Conservation (phyloP, 176 grass and related monocot species). For the Microstegium vimineum region DNA sequence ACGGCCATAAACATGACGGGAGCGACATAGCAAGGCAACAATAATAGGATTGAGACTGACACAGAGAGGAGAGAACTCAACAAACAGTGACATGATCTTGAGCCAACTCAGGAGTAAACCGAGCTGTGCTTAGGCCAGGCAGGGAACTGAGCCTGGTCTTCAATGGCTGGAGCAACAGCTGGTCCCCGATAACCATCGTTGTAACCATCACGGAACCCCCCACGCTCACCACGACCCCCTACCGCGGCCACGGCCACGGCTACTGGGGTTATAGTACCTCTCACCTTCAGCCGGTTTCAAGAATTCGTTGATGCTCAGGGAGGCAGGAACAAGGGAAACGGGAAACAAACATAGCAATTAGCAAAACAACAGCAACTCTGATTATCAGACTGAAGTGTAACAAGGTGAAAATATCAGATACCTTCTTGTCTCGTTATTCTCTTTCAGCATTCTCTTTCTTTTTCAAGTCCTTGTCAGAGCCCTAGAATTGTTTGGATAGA, state of each 20-base stretch:
- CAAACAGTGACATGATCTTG: neutral
- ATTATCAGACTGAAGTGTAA: neutral
- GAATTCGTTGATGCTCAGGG: slow-evolving; percentile 74
- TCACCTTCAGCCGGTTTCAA: slow-evolving; percentile 76
- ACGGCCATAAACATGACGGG: neutral
- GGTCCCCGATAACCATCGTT: neutral
- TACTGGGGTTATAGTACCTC: slow-evolving; percentile 27
- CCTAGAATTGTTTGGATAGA: slow-evolving; percentile 17
- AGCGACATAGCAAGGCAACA: neutral
- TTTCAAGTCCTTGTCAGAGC: slow-evolving; percentile 56
- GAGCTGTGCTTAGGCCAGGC: neutral
- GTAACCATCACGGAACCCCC: slow-evolving; percentile 30
- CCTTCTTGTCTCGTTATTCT: slow-evolving; percentile 67
- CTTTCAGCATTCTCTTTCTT: slow-evolving; percentile 74
- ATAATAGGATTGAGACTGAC: neutral
- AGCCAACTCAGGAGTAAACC: neutral
- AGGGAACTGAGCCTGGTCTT: slow-evolving; percentile 66
- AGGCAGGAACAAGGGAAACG: neutral
- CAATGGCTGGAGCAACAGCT: slow-evolving; percentile 49
- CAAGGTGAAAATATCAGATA: neutral
- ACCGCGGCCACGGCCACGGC: slow-evolving; percentile 30
- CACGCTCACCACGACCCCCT: slow-evolving; percentile 45
- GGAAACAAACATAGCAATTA: neutral
- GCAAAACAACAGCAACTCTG: neutral
- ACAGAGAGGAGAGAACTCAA: no score